A percentile compares a stretch with the other conserved stretches of the same genome.
Evolutionary conservation across 768 basidiomycete species (phyloP).

Genomic region (Cystobasidiopsis lactophilus): DNA sequence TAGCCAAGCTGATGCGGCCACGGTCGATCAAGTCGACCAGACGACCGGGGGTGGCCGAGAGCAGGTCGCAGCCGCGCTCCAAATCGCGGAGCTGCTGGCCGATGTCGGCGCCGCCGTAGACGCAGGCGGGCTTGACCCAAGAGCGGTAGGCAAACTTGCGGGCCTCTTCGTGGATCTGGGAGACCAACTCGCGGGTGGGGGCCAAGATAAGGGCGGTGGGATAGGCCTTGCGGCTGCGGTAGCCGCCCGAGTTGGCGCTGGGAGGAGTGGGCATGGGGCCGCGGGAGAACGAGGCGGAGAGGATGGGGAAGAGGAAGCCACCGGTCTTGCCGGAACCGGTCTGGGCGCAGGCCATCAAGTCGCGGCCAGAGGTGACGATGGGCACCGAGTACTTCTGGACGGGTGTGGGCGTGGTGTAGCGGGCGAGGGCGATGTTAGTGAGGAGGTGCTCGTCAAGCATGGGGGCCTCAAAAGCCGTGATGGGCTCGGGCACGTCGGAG

Average conservation of each 20-base stretch:
- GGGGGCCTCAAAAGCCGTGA: constrained; percentile 61
- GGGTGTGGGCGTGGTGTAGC: constrained; percentile 85
- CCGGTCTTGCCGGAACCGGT: constrained; percentile 99
- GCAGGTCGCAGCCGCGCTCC: constrained; percentile 88
- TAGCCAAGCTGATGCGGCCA: constrained; percentile 82
- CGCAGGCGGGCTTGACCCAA: constrained; percentile 96
- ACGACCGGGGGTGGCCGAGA: constrained; percentile 91
- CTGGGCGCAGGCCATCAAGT: constrained; percentile 78
- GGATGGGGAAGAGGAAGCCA: constrained; percentile 96
- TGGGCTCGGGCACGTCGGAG: constrained; percentile 85
- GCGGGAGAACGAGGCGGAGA: constrained; percentile 66
- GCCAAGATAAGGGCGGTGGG: constrained; percentile 95
- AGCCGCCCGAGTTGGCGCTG: constrained; percentile 25
- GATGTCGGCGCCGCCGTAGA: constrained; percentile 98
- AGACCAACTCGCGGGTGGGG: constrained; percentile 93
- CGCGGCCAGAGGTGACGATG: constrained; percentile 60
- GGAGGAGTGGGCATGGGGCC: constrained; percentile 38
- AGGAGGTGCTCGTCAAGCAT: constrained; percentile 81
- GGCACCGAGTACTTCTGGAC: constrained; percentile 99
- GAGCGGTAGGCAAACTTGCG: constrained; percentile 98
- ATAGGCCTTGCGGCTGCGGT: constrained; percentile 65
- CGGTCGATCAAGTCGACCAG: constrained; percentile 96
- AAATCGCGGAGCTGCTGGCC: constrained; percentile 78
- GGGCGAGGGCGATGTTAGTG: constrained; percentile 81
- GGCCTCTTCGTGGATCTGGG: constrained; percentile 97